Conservation (phyloP, 331 rosid genomes). For the Saraca asoca region DNA sequence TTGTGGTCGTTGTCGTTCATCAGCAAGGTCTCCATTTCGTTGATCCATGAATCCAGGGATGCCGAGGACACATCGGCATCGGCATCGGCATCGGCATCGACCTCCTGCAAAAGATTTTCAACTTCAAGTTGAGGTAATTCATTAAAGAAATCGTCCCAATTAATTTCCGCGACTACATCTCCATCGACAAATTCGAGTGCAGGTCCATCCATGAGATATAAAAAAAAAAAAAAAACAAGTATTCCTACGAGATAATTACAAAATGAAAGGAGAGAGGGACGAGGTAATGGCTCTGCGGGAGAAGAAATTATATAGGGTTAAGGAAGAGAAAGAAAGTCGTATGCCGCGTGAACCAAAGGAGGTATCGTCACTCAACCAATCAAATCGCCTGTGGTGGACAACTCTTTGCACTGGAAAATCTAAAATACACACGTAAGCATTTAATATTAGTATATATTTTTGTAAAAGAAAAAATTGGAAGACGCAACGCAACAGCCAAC, state of each 20-base stretch:
- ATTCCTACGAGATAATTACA: too few species aligned
- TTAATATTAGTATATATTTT: too few species aligned
- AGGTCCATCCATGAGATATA: constrained; percentile 24
- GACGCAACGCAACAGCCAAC: too few species aligned
- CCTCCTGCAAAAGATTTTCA: neutral
- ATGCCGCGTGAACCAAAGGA: neutral
- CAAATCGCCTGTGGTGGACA: neutral
- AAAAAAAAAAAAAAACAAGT: neutral
- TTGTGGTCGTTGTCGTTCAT: constrained; percentile 47
- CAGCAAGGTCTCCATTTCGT: constrained; percentile 56
- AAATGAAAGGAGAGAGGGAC: too few species aligned
- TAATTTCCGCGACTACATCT: neutral
- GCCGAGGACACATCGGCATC: neutral
- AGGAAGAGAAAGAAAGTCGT: neutral
- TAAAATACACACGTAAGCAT: neutral
- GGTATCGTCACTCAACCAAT: neutral
- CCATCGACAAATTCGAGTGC: neutral
- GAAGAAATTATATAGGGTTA: neutral
- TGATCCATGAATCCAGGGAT: constrained; percentile 27
- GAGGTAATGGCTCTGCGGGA: too few species aligned
- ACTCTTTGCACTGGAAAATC: too few species aligned
- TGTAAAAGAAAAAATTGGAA: too few species aligned
- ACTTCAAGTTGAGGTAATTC: neutral
- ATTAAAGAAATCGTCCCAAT: constrained; percentile 25
- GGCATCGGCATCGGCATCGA: neutral